Evolutionary conservation across 2,329 filamentous ascomycete species (phyloP).

Genomic region (Xylariaceae sp.): DNA sequence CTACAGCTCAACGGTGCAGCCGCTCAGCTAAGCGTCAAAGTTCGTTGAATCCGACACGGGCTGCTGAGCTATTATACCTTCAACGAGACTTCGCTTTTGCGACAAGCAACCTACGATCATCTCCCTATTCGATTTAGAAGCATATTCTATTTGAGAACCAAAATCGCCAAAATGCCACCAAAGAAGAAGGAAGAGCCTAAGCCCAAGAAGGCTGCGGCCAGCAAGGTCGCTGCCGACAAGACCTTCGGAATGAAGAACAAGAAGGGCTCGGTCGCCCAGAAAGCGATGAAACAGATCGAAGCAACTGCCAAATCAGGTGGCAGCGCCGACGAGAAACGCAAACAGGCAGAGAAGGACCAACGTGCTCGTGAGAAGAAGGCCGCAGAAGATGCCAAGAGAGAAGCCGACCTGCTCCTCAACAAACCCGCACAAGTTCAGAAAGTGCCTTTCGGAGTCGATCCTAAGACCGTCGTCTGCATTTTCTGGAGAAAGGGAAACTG

Average conservation of each 20-base stretch:
- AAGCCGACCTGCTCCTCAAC: conserved; percentile 77
- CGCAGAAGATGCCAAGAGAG: conserved; percentile 76
- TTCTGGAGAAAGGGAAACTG: conserved; percentile 98
- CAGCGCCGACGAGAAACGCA: conserved; percentile 83
- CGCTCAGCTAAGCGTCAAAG: conserved; percentile 16
- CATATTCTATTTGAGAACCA: background rate
- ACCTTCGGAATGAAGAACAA: conserved; percentile 99
- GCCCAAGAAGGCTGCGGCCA: conserved; percentile 52
- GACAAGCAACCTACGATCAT: background rate
- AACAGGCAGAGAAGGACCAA: conserved; percentile 59
- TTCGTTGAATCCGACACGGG: no score
- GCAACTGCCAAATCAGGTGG: conserved; percentile 70
- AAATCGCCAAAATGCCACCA: conserved; percentile 60
- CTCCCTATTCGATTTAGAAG: background rate
- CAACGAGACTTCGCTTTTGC: conserved; percentile 6
- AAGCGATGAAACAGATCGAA: conserved; percentile 79
- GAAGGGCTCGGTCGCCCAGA: conserved; percentile 88
- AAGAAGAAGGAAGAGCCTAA: conserved; percentile 53
- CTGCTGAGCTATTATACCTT: conserved; percentile 1
- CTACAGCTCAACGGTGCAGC: conserved; percentile 9
- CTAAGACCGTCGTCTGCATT: conserved; percentile 93
- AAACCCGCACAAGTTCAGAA: conserved; percentile 96
- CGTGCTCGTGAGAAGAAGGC: conserved; percentile 88
- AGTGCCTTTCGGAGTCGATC: conserved; percentile 94
- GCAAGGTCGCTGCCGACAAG: conserved; percentile 80